Evolutionary conservation across 2,329 filamentous ascomycete species (phyloP), one percentile per base, ranked within the genome.

Genomic region (Lizonia empirigonia): DNA sequence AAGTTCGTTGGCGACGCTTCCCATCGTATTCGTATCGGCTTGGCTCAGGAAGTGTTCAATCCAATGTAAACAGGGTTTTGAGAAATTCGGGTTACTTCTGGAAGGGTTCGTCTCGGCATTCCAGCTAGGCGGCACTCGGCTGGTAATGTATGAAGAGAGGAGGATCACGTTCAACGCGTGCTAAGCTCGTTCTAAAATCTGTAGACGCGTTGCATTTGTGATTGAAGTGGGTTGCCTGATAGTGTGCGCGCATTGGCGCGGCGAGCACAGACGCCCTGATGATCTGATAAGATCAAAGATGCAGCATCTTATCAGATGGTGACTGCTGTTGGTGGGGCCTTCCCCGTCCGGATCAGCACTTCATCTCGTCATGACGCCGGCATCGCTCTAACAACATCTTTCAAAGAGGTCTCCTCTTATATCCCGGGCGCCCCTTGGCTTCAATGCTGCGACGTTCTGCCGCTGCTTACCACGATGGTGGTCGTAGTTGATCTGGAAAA

Each of bases 401-500:
- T 5, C 27, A 27, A 23, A 7, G 22, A 46, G 39, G 29, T 33
- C 15, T 49, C 30, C 47, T 45, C 19, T 15, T 46, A 40, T 39
- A 45, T 30, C 7, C 38, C 40, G 26, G 34, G 45, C 54, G 41
- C 24, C 32, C 19, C 18, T 35, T 54, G 60, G 64, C 60, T 69
- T 67, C 64, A 53, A 72, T 71, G 70, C 63, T 57, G 54, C 57
- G 39, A 27, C 12, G 23, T 42, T 20, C 19, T 48, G 41, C 48
- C 45, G 52, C 41, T 56, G 44, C 49, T 52, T 32, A 48, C 51
- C 62, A 65, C 54, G 22, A 78, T 78, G 76, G 76, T 76, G 65
- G 70, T 77, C 56, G 56, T 78, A 60, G 63, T 77, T 64, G 73
- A 77, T 60, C 67, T 78, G 38, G 75, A 74, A 52, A 74, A 75